Conservation (phyloP, 345 rosid genomes). For the Tarenaya hassleriana region DNA sequence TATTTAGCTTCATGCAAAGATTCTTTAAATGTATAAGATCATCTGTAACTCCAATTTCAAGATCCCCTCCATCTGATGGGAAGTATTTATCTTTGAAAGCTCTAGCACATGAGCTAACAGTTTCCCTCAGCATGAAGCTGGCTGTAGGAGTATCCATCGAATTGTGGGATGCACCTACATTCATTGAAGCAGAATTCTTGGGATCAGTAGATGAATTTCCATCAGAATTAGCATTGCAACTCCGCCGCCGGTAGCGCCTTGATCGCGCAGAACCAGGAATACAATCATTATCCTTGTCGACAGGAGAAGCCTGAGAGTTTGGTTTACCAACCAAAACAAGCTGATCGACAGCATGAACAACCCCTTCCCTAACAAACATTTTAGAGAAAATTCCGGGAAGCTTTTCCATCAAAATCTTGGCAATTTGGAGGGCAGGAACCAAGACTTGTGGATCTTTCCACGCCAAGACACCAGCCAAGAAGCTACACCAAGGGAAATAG, state of each 20-base stretch:
- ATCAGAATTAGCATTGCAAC: conserved; percentile 58
- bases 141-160: conserved; percentile 58
- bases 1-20: conserved; percentile 73
- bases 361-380: conserved; percentile 94
- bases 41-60: conserved; percentile 87
- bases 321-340: conserved; percentile 69
- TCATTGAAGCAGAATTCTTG: conserved; percentile 44
- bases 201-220: conserved; percentile 59
- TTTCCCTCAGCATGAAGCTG: conserved; percentile 57
- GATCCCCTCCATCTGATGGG: conserved; percentile 61
- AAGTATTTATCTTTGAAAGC: conserved; percentile 85
- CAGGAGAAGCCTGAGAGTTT: conserved; percentile 41
- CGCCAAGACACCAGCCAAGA: conserved; percentile 96
- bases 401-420: conserved; percentile 97
- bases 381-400: conserved; percentile 94
- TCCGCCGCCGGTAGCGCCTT: conserved; percentile 82
- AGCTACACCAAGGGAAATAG: conserved; percentile 38
- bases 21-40: conserved; percentile 80
- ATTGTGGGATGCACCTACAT: conserved; percentile 61
- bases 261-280: conserved; percentile 71
- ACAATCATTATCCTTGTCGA: conserved; percentile 76
- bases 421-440: conserved; percentile 95
- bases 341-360: conserved; percentile 97
- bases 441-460: conserved; percentile 99
- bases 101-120: conserved; percentile 84